Evolutionary conservation across 164 flowering plant genomes (phyloP).

Genomic region (Liquidambar formosana): DNA sequence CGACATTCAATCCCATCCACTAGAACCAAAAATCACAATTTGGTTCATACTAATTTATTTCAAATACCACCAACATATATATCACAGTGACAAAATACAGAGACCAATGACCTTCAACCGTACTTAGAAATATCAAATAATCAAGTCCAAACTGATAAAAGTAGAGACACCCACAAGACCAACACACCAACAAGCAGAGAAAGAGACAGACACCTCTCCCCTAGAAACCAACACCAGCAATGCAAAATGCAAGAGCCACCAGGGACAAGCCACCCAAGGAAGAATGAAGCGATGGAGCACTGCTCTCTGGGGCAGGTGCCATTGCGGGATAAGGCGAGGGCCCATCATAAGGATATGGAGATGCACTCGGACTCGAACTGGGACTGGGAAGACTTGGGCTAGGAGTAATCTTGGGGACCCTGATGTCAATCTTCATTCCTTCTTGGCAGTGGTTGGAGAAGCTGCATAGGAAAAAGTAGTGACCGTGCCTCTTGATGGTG

Average conservation of each 20-base stretch:
- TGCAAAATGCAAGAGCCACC: conserved; percentile 15
- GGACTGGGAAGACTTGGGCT: neutral
- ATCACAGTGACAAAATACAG: too few species aligned
- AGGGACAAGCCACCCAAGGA: conserved; percentile 12
- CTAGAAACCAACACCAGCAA: conserved; percentile 7
- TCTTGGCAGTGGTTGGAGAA: conserved; percentile 46
- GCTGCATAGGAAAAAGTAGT: conserved; percentile 40
- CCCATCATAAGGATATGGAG: conserved; percentile 7
- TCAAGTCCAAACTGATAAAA: too few species aligned
- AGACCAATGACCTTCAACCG: too few species aligned
- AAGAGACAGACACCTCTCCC: too few species aligned
- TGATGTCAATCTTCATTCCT: conserved; percentile 47
- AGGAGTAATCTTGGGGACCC: conserved; percentile 21
- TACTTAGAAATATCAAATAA: too few species aligned
- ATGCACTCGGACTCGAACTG: neutral
- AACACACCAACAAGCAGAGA: too few species aligned
- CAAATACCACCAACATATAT: too few species aligned
- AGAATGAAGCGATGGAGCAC: conserved; percentile 13
- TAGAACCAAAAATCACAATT: too few species aligned
- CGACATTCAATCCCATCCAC: too few species aligned
- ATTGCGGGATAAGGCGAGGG: conserved; percentile 13
- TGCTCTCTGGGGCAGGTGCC: conserved; percentile 20
- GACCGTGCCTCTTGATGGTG: conserved; percentile 28
- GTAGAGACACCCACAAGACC: too few species aligned
- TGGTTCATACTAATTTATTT: too few species aligned